Evolutionary conservation across 139 green algal genomes (phyloP).

Genomic region (Chlorella sp.): DNA sequence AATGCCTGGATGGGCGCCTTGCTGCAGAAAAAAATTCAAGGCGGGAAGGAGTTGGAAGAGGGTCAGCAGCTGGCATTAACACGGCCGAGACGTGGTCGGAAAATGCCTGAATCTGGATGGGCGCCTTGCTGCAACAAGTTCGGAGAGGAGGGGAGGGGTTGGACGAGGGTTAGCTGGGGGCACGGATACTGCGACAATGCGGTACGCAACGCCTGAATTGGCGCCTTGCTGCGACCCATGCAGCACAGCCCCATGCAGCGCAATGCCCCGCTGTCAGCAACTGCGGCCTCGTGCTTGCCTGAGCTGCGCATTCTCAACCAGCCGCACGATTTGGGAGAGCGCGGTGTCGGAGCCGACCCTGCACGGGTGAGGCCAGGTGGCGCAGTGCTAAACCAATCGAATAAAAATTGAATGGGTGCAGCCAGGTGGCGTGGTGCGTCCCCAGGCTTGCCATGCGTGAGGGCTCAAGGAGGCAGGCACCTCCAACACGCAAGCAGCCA

Average conservation of each 20-base stretch:
- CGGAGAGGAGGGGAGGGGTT: background rate
- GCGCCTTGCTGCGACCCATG: slow-evolving; percentile 88
- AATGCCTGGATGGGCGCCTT: slow-evolving; percentile 97
- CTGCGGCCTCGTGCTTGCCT: slow-evolving; percentile 19
- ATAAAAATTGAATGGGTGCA: too few relatives aligned
- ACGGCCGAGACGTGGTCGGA: too few relatives aligned
- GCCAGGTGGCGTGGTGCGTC: too few relatives aligned
- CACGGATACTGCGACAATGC: too few relatives aligned
- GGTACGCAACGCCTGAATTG: slow-evolving; percentile 92
- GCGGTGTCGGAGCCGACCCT: slow-evolving; percentile 84
- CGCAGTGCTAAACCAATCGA: too few relatives aligned
- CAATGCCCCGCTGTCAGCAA: too few relatives aligned
- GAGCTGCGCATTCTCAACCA: slow-evolving; percentile 96
- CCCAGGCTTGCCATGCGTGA: too few relatives aligned
- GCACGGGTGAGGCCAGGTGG: too few relatives aligned
- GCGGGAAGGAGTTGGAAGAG: background rate
- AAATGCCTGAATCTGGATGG: slow-evolving; percentile 93
- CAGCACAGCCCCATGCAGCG: too few relatives aligned
- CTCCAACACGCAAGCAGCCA: background rate
- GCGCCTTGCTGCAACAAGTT: slow-evolving; percentile 79
- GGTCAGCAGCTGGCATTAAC: too few relatives aligned
- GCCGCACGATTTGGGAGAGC: slow-evolving; percentile 91
- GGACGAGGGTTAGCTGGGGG: background rate
- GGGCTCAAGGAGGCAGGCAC: too few relatives aligned
- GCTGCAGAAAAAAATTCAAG: background rate